Evolutionary conservation across 768 basidiomycete species (phyloP).

Genomic region (Nevesoporus exiguus): DNA sequence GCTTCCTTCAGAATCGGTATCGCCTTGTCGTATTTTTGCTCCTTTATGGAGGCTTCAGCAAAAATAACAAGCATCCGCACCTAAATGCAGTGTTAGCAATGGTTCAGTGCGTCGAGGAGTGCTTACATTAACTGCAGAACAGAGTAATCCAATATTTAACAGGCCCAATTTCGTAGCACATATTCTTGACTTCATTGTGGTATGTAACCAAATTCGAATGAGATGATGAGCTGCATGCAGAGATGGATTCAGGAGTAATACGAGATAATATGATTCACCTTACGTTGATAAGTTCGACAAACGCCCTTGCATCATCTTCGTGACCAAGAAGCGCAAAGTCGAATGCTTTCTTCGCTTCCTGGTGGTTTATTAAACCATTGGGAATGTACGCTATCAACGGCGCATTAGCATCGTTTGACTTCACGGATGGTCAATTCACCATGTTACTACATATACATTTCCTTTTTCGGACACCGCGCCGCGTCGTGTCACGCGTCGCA

Average conservation of each 20-base stretch:
- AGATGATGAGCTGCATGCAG: neutral
- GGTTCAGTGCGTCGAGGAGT: neutral
- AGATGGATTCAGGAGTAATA: neutral
- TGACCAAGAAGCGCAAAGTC: neutral
- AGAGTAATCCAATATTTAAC: neutral
- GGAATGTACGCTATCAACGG: neutral
- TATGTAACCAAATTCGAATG: slow-evolving; percentile 1
- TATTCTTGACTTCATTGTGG: neutral
- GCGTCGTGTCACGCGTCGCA: too few relatives aligned
- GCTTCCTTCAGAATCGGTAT: slow-evolving; percentile 4
- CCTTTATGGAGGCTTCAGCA: neutral
- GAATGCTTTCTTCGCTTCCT: neutral
- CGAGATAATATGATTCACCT: neutral
- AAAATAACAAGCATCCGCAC: neutral
- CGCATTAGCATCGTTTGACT: neutral
- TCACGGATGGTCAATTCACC: neutral
- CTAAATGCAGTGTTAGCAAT: neutral
- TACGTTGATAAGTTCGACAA: slow-evolving; percentile 4
- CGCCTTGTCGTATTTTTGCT: neutral
- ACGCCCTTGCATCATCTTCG: neutral
- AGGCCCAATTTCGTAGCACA: neutral
- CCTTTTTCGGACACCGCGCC: too few relatives aligned
- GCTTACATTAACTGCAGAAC: neutral
- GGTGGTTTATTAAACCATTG: neutral
- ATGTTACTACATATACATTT: too few relatives aligned